Evolutionary conservation across 2,329 filamentous ascomycete species (phyloP).

Genomic region (Sclerotinia minor): DNA sequence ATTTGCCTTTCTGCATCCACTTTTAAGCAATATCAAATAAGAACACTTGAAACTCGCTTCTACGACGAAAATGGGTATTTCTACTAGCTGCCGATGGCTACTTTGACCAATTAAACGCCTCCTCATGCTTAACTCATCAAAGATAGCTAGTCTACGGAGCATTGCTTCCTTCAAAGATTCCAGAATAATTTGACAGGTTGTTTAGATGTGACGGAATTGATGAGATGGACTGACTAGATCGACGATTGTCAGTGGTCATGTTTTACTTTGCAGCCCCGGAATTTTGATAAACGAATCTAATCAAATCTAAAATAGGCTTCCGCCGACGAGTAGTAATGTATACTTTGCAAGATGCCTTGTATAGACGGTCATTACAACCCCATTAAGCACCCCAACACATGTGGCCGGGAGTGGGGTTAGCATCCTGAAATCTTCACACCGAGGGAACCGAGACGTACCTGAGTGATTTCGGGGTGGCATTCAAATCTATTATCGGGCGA

Average conservation of each 20-base stretch:
- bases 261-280: background rate
- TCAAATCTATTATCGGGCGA: background rate
- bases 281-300: too few species aligned
- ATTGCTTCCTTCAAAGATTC: too few species aligned
- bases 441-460: background rate
- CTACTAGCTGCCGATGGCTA: too few species aligned
- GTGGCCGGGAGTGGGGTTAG: conserved; percentile 6
- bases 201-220: background rate
- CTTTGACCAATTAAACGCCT: too few species aligned
- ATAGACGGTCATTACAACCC: background rate
- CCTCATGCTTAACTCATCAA: too few species aligned
- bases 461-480: background rate
- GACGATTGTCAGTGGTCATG: background rate
- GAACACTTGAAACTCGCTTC: too few species aligned
- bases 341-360: background rate
- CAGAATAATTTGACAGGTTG: background rate
- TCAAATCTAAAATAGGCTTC: too few species aligned
- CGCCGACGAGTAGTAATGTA: background rate
- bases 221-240: background rate
- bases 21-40: too few species aligned
- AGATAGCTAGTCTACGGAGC: too few species aligned
- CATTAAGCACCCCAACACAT: background rate
- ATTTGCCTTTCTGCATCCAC: too few species aligned
- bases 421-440: conserved; percentile 14
- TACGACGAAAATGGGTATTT: too few species aligned